These are phyloP conservation scores for Adansonia madagascariensis DNA, from an alignment of 441 rosid genomes.

Conservation along the genomic window DNA sequence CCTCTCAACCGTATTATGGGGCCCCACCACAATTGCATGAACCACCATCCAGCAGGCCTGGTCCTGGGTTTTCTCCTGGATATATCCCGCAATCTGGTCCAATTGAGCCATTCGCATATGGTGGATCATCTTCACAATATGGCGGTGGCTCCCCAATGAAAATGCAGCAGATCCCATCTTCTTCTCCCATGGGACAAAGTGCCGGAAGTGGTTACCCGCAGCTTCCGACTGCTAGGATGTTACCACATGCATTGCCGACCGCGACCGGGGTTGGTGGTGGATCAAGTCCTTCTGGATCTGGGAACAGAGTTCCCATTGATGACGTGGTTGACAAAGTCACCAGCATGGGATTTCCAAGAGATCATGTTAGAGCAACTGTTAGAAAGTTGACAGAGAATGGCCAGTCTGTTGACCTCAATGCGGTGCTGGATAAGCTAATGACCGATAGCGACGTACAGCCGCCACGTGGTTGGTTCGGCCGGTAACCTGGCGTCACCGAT, in stretches of 20 bases:
- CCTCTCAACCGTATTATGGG: slow-evolving; percentile 69
- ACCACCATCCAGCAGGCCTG: slow-evolving; percentile 58
- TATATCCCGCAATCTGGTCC: slow-evolving; percentile 53
- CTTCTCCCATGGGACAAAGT: slow-evolving; percentile 39
- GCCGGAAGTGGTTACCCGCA: slow-evolving; percentile 68
- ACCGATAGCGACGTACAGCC: slow-evolving; percentile 76
- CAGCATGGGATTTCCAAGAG: slow-evolving; percentile 88
- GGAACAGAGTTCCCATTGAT: slow-evolving; percentile 73
- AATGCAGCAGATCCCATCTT: slow-evolving; percentile 50
- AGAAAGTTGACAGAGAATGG: slow-evolving; percentile 80
- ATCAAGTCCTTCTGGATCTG: slow-evolving; percentile 60
- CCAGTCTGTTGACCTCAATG: slow-evolving; percentile 78
- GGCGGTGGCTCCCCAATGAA: slow-evolving; percentile 56
- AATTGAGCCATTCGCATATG: slow-evolving; percentile 55
- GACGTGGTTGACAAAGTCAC: slow-evolving; percentile 81
- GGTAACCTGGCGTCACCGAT: slow-evolving; percentile 38
- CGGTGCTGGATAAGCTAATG: slow-evolving; percentile 91
- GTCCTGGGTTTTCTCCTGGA: slow-evolving; percentile 63
- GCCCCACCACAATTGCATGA: slow-evolving; percentile 58
- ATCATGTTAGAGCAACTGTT: slow-evolving; percentile 82
- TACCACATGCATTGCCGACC: slow-evolving; percentile 74
- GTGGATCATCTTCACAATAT: slow-evolving; percentile 64
- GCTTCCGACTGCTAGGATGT: slow-evolving; percentile 74
- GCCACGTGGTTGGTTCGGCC: slow-evolving; percentile 71
- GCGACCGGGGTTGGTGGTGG: slow-evolving; percentile 65